phyloP scores from a whole-genome alignment of 1,139 yeast species.

The Meyerozyma guilliermondii region DNA sequence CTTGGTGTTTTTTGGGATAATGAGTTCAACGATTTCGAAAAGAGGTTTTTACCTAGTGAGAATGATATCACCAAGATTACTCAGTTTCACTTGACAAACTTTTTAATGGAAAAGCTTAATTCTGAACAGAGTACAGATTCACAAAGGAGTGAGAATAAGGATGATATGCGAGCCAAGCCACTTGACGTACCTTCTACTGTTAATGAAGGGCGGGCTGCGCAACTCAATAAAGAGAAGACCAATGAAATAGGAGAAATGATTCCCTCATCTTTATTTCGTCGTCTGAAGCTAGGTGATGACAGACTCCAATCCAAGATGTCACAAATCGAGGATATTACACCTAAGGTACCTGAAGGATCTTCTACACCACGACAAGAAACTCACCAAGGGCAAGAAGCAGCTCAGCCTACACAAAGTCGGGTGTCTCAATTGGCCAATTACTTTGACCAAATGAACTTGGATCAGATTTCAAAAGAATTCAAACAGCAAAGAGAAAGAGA shows the following conservation, averaged over 20 bases:
- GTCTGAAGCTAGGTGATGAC: slow-evolving; percentile 18
- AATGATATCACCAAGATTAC: slow-evolving; percentile 90
- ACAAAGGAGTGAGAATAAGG: background rate
- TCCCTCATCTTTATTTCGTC: slow-evolving; percentile 19
- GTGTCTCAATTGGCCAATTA: slow-evolving; percentile 64
- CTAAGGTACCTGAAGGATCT: no score
- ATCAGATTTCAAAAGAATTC: slow-evolving; percentile 78
- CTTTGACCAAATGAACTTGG: slow-evolving; percentile 75
- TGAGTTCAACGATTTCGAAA: slow-evolving; percentile 81
- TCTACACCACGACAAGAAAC: slow-evolving; percentile 7
- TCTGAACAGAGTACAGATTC: slow-evolving; percentile 18
- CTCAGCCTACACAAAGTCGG: slow-evolving; percentile 15
- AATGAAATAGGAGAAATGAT: slow-evolving; percentile 18
- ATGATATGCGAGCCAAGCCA: background rate
- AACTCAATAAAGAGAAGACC: background rate
- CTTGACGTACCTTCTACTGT: background rate
- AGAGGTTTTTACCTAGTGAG: slow-evolving; percentile 79
- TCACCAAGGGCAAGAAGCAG: background rate
- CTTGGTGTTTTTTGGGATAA: slow-evolving; percentile 84
- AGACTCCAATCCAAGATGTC: slow-evolving; percentile 17
- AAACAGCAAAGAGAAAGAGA: slow-evolving; percentile 83
- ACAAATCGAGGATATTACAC: no score
- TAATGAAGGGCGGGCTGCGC: background rate
- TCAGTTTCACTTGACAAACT: slow-evolving; percentile 76
- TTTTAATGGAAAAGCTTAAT: slow-evolving; percentile 53